phyloP scores from a whole-genome alignment of 2,329 filamentous ascomycete species.

The Magnaporthiopsis incrustans region DNA sequence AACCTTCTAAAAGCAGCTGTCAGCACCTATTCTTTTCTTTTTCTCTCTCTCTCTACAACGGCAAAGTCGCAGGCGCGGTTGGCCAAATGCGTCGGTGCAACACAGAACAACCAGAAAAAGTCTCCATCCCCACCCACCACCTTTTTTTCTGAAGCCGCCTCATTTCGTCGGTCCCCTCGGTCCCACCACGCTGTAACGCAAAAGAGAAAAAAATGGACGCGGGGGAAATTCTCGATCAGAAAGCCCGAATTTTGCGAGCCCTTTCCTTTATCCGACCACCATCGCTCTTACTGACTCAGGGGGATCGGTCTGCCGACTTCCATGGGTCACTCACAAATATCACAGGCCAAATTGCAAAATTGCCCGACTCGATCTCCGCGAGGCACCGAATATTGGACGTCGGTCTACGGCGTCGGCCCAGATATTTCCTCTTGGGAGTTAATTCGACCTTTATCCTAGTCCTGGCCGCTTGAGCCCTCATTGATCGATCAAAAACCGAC shows the following conservation, averaged over 20 bases:
- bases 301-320: neutral
- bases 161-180: neutral
- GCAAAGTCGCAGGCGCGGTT: neutral
- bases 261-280: neutral
- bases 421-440: neutral
- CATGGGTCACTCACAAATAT: neutral
- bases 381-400: neutral
- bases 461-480: neutral
- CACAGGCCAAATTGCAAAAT: neutral
- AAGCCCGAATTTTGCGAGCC: neutral
- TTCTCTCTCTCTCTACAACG: neutral
- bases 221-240: neutral
- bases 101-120: neutral
- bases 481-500: neutral
- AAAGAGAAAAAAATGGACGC: neutral
- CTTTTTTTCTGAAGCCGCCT: neutral
- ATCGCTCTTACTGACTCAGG: neutral
- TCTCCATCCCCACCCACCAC: neutral
- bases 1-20: neutral
- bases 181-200: neutral
- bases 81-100: neutral
- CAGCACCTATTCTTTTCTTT: neutral
- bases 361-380: neutral
- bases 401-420: neutral
- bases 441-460: no score